Evolutionary conservation across 768 basidiomycete species (phyloP), one percentile per base, ranked within the genome.

Genomic region (Ephemerocybe angulata): DNA sequence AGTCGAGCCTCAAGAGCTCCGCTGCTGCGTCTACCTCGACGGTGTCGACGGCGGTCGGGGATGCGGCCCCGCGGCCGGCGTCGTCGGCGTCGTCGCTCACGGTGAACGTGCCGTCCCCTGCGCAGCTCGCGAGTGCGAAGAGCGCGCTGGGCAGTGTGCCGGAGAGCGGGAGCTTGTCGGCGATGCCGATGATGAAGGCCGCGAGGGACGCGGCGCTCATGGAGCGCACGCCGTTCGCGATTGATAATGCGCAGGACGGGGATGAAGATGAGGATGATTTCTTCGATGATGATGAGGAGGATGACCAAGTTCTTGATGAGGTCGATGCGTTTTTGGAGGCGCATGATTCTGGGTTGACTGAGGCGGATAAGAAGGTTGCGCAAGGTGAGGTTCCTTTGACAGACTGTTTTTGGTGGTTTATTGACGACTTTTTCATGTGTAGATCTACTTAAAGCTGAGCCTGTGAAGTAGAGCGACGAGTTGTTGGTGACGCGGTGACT

Each of bases 171-270:
- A 68, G 68, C 25, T 74, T 81, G 41, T 80, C 83, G 24, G 80
- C 85, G 21, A 75, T 84, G 66, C 80, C 86, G 5, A 80, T 88
- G 74, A 75, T 91, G 46, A 78, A 87, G 62, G 87, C 85, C 0
- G 90, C 87, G 49, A 88, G 83, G 59, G 87, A 87, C 30, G 90
- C 90, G 29, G 90, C 90, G 28, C 76, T 93, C 43, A 87, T 95
- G 87, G 90, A 96, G 67, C 78, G 96, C 40, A 93, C 92, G 24
- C 87, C 88, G 59, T 99, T 99, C 67, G 93, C 93, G n/a, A 97
- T 98, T 56, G 97, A 99, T 65, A 93, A 94, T 69, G 91, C 87
- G 3, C 87, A 85, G 50, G 90, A 92, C 54, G 89, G 88, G 11
- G 90, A 90, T 25, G 86, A 86, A 0, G 88, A 90, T 70, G 86